Conservation (phyloP, 495 filamentous ascomycete species). For the Penicillium atrosanguineum region DNA sequence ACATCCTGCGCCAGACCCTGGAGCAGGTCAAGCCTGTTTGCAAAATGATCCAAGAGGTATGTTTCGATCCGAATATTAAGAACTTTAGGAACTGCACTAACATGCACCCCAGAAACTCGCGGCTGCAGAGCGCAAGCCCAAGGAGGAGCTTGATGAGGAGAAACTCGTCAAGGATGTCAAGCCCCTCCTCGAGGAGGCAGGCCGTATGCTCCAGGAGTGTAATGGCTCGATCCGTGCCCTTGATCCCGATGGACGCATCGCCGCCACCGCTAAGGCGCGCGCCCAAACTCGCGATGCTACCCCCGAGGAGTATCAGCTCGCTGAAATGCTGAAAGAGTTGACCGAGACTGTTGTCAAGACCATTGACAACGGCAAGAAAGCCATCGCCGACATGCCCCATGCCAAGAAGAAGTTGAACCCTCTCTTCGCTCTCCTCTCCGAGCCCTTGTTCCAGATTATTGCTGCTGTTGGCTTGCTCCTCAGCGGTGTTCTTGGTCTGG, state of each 20-base stretch:
- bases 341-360: slow-evolving; percentile 62
- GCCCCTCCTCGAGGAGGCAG: slow-evolving; percentile 82
- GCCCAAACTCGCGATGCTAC: slow-evolving; percentile 77
- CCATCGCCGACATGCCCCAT: slow-evolving; percentile 86
- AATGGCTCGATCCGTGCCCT: slow-evolving; percentile 88
- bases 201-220: slow-evolving; percentile 78
- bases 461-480: slow-evolving; percentile 85
- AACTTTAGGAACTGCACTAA: slow-evolving; percentile 18
- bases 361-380: slow-evolving; percentile 84
- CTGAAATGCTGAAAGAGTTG: slow-evolving; percentile 77
- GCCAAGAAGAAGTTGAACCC: slow-evolving; percentile 93
- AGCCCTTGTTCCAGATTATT: slow-evolving; percentile 87
- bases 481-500: slow-evolving; percentile 76
- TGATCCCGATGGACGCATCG: slow-evolving; percentile 84
- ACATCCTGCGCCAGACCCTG: slow-evolving; percentile 72
- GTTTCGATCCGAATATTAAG: not conserved
- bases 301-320: slow-evolving; percentile 81
- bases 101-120: slow-evolving; percentile 61
- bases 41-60: slow-evolving; percentile 82
- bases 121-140: slow-evolving; percentile 74
- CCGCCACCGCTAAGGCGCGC: slow-evolving; percentile 81
- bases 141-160: slow-evolving; percentile 90
- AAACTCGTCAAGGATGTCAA: slow-evolving; percentile 80
- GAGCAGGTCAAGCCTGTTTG: slow-evolving; percentile 82
- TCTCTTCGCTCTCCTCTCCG: slow-evolving; percentile 70